Base-by-base conservation (phyloP, 768 basidiomycete species). In the Lyophyllum semitale region DNA sequence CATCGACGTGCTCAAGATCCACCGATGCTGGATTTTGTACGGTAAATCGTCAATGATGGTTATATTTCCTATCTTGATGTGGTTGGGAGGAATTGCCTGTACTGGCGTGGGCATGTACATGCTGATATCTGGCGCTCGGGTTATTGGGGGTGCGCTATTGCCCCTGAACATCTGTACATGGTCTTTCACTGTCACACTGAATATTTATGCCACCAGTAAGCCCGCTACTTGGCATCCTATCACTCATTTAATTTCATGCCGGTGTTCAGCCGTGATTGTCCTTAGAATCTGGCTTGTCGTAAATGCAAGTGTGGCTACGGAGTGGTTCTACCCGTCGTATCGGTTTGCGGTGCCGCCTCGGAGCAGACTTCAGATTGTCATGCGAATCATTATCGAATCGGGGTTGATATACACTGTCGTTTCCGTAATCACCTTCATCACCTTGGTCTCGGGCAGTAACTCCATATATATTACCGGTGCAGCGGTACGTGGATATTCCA, bases 141-240 rank as follows among this genome's bases (percentile, higher is more conserved):
- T 43, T 22, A 12, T 5, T 11, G 9, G 8, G 5, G 17, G 13
- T 25, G 12, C 22, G 26, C 13, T 75, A 20, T 56, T 67, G 12
- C 76, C 76, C 2, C 76, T 73, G 55, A 72, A 76, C 52, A 73
- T 68, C 1, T 68, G 68, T 46, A 71, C 73, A 67, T 65, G 74
- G 25, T 65, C 66, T 42, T 55, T 74, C 23, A 76, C 75, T 0
- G 63, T 77, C 9, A 70, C 66, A 1, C 70, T 67, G 17, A 77
- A 76, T 47, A 44, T 74, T 15, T 53, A 73, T 1, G 73, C 74
- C 8, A 76, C 76, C 0, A 68, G 75, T 77, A 58, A 40, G 69
- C 64, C 4, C 1, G 23, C 44, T 26, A 25, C 4, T 27, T 15
- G 29, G 37, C 2, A n/a, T 18, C 7, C 37, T 35, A 13, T 18